Evolutionary conservation across 2,329 filamentous ascomycete species (phyloP).

Genomic region (Colletotrichum destructivum): DNA sequence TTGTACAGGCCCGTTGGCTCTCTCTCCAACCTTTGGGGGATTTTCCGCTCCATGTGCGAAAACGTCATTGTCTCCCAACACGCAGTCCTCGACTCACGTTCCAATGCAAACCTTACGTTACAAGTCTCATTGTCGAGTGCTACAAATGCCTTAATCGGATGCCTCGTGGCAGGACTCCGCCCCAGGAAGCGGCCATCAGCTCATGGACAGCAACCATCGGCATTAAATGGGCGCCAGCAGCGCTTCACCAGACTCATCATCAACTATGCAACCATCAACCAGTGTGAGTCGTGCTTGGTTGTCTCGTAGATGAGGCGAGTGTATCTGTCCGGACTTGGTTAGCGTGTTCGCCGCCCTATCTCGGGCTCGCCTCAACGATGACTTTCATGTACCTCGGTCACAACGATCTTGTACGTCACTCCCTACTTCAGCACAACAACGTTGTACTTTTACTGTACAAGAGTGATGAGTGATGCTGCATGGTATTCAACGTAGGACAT

Average conservation of each 20-base stretch:
- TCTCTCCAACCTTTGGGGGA: conserved; percentile 21
- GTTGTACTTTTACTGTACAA: too few relatives aligned
- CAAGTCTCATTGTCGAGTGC: background rate
- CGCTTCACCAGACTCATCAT: conserved; percentile 22
- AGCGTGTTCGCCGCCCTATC: too few relatives aligned
- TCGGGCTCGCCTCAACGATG: too few relatives aligned
- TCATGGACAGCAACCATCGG: conserved; percentile 38
- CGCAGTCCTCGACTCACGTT: background rate
- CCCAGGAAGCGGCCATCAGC: conserved; percentile 3
- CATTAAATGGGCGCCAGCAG: conserved; percentile 34
- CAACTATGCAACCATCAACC: background rate
- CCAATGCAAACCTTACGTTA: conserved; percentile 1
- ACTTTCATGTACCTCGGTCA: too few relatives aligned
- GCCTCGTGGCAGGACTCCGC: conserved; percentile 3
- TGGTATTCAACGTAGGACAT: too few relatives aligned
- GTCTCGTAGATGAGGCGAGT: background rate
- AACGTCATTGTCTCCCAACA: conserved; percentile 22
- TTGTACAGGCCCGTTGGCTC: background rate
- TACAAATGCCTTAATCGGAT: conserved; percentile 6
- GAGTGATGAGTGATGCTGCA: too few relatives aligned
- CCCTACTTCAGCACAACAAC: too few relatives aligned
- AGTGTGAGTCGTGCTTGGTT: background rate
- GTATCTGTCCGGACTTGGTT: too few relatives aligned
- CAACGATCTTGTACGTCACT: too few relatives aligned
- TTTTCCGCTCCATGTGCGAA: conserved; percentile 6